Evolutionary conservation across 257 asterid species (phyloP), one percentile per base, ranked within the genome.

Genomic region (Nicotiana attenuata): DNA sequence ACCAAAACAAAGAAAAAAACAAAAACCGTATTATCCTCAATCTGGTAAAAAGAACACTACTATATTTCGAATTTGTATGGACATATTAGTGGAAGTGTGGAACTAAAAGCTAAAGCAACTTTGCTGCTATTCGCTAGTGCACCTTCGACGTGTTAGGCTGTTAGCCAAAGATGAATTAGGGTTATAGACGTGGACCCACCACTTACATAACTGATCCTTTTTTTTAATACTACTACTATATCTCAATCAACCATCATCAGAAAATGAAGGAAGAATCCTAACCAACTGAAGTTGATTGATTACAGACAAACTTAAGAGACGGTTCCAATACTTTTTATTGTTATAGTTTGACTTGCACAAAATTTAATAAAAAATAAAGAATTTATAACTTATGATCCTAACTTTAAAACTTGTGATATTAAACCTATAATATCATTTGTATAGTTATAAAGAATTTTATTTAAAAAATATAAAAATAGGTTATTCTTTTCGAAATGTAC

Each of bases 101-200:
- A 82, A 20, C 13, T 60, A 78, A 82, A 33, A 60, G 61, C 31
- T 73, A 80, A 81, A 80, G 7, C 77, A 41, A 69, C 10, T 69
- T 9, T 69, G 57, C 31, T 69, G n/a, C 29, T 69, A 55, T n/a
- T 35, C 38, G 57, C 56, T 69, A 41, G 55, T 69, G 77, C 57
- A 24, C 28, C 77, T 69, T 41, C n/a, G n/a, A 68, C 29, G 10
- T 67, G 53, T 67, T n/a, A 33, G 76, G 8, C 20, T 35, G 29
- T 35, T 19, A 33, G 53, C 17, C 11, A 19, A 67, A 17, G 1
- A 67, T 67, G 7, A 19, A 10, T 67, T 67, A 17, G 19, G 8
- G 53, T 67, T 19, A 67, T 20, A 8, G 8, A 10, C 53, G 53
- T 67, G 78, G 59, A 31, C 20, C 78, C 78, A 20, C 35, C 17